A percentile compares a stretch with the other conserved stretches of the same genome.
Evolutionary conservation across 352 stramenopile species (phyloP).

Genomic region (Phytopythium cucurbitacearum): DNA sequence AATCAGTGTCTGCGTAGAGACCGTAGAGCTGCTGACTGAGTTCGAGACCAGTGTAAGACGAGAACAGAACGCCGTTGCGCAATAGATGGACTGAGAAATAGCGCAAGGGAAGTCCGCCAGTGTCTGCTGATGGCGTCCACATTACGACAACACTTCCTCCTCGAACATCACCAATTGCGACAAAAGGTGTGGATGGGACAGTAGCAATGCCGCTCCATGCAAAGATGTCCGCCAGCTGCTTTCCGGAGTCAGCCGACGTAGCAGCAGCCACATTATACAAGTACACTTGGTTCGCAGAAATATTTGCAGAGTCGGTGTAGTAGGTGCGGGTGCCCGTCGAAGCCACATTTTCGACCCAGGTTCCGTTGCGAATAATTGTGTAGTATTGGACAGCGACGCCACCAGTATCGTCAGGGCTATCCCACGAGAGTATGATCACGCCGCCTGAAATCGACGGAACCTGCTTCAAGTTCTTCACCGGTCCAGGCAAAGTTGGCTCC

Average conservation of each 20-base stretch:
- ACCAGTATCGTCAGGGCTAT: slow-evolving; percentile 29
- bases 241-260: slow-evolving; percentile 11
- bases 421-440: slow-evolving; percentile 32
- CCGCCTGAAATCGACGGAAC: slow-evolving; percentile 30
- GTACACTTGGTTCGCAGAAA: no score
- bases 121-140: slow-evolving; percentile 19
- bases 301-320: no score
- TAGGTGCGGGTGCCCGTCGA: neutral
- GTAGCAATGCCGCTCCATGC: slow-evolving; percentile 16
- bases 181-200: slow-evolving; percentile 9
- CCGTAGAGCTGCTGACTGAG: slow-evolving; percentile 13
- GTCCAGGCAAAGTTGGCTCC: slow-evolving; percentile 17
- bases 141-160: slow-evolving; percentile 22
- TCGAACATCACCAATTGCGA: slow-evolving; percentile 12
- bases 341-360: slow-evolving; percentile 6
- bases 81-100: slow-evolving; percentile 16
- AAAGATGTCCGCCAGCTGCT: slow-evolving; percentile 4
- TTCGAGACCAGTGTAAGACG: slow-evolving; percentile 13
- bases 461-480: slow-evolving; percentile 28
- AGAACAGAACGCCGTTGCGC: slow-evolving; percentile 7
- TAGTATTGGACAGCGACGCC: slow-evolving; percentile 35
- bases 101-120: slow-evolving; percentile 22
- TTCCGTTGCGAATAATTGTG: slow-evolving; percentile 29
- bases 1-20: slow-evolving; percentile 31
- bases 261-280: slow-evolving; percentile 16